Conservation (phyloP, 176 grass and related monocot species). For the Phoenix roebelenii region DNA sequence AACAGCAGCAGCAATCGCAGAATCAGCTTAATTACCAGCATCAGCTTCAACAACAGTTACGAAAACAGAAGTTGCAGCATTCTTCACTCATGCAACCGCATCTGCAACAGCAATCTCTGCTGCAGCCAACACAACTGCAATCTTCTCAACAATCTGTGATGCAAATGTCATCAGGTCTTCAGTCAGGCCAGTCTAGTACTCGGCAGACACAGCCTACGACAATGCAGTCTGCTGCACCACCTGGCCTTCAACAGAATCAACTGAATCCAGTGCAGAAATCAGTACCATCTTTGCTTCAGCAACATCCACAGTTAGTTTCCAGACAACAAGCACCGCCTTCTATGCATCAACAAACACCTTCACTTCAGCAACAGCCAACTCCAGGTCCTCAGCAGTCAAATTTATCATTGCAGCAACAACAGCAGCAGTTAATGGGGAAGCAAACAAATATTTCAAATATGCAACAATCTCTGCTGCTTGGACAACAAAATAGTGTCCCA, state of each 20-base stretch:
- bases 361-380: constrained; percentile 38
- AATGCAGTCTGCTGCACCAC: constrained; percentile 49
- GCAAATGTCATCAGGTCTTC: constrained; percentile 62
- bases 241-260: constrained; percentile 51
- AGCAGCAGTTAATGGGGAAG: constrained; percentile 32
- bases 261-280: constrained; percentile 67
- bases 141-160: constrained; percentile 67
- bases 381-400: constrained; percentile 42
- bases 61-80: constrained; percentile 58
- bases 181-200: constrained; percentile 40
- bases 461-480: constrained; percentile 49
- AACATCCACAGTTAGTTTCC: constrained; percentile 47
- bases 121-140: constrained; percentile 58
- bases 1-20: constrained; percentile 57
- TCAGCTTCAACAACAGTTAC: constrained; percentile 33
- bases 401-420: constrained; percentile 58
- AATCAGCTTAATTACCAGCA: constrained; percentile 65
- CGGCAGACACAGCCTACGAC: constrained; percentile 43
- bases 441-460: constrained; percentile 34
- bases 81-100: constrained; percentile 44
- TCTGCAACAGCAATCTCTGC: constrained; percentile 51
- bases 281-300: constrained; percentile 56
- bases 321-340: constrained; percentile 50
- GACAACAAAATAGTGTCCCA: constrained; percentile 47
- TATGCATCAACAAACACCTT: constrained; percentile 57